Conservation (phyloP, 1,284 basidiomycete species). For the Pseudomicrostroma phylloplanum region DNA sequence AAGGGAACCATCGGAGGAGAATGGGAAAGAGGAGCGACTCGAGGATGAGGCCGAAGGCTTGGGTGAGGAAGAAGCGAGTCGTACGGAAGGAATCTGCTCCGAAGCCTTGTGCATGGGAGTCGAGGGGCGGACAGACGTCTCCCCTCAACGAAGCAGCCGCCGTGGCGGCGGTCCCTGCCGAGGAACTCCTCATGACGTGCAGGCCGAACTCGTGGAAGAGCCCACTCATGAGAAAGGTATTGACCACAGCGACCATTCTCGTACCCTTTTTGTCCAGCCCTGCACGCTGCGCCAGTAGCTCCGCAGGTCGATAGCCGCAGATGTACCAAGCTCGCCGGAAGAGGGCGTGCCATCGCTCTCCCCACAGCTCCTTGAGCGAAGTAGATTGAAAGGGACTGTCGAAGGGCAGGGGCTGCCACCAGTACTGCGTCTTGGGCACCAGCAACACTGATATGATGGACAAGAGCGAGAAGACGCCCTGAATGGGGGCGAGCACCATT, state of each 20-base stretch:
- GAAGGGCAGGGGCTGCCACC: constrained; percentile 21
- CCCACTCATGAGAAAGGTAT: background rate
- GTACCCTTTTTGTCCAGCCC: background rate
- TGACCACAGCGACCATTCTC: background rate
- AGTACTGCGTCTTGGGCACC: constrained; percentile 8
- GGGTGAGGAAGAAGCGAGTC: background rate
- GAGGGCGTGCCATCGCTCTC: constrained; percentile 23
- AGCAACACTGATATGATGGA: constrained; percentile 10
- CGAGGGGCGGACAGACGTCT: background rate
- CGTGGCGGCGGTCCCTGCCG: background rate
- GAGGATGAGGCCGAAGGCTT: background rate
- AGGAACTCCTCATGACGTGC: background rate
- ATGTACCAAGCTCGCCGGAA: constrained; percentile 7
- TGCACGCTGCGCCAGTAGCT: background rate
- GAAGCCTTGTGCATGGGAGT: background rate
- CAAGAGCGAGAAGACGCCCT: constrained; percentile 7
- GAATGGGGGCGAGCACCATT: constrained; percentile 12
- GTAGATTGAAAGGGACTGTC: constrained; percentile 14
- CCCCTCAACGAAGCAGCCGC: background rate
- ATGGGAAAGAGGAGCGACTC: background rate
- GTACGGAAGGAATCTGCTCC: background rate
- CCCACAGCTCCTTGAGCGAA: constrained; percentile 20
- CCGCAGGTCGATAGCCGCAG: background rate
- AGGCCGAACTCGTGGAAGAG: background rate
- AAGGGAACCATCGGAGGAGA: no score